phyloP scores from a whole-genome alignment of 257 asterid genomes.

The Cinchona pubescens region DNA sequence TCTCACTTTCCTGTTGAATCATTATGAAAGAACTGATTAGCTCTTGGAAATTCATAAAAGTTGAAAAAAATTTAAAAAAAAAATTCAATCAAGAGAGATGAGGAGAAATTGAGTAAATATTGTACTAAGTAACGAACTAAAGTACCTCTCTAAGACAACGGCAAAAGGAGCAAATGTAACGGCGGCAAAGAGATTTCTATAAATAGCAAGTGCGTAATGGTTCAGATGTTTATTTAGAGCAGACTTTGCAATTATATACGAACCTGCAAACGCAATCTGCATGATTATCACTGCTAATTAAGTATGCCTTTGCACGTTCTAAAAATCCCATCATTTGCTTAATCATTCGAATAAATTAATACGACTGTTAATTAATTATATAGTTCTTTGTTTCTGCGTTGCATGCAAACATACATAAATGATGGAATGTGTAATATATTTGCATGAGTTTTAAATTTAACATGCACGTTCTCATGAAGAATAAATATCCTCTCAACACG shows the following conservation, averaged over 20 bases:
- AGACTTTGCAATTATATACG: constrained; percentile 45
- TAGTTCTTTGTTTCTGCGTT: too few species aligned
- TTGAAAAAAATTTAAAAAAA: background rate
- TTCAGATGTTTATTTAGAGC: constrained; percentile 63
- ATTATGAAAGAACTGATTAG: background rate
- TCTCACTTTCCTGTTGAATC: constrained; percentile 64
- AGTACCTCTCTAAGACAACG: constrained; percentile 48
- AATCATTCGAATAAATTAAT: too few species aligned
- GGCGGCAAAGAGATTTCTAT: constrained; percentile 54
- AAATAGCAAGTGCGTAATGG: constrained; percentile 51
- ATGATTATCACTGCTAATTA: constrained; percentile 42
- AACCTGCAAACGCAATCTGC: constrained; percentile 51
- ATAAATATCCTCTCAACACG: too few species aligned
- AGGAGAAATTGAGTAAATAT: too few species aligned
- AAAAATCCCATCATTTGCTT: constrained; percentile 9
- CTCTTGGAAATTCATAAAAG: too few species aligned
- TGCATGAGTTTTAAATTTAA: too few species aligned
- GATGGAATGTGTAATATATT: too few species aligned
- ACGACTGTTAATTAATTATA: too few species aligned
- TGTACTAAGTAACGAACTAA: too few species aligned
- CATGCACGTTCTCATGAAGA: too few species aligned
- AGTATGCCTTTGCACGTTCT: constrained; percentile 42
- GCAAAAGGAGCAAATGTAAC: constrained; percentile 50
- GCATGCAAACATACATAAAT: too few species aligned
- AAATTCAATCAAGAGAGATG: background rate